phyloP scores from a whole-genome alignment of 495 filamentous ascomycete species.

The Penicillium salamii region DNA sequence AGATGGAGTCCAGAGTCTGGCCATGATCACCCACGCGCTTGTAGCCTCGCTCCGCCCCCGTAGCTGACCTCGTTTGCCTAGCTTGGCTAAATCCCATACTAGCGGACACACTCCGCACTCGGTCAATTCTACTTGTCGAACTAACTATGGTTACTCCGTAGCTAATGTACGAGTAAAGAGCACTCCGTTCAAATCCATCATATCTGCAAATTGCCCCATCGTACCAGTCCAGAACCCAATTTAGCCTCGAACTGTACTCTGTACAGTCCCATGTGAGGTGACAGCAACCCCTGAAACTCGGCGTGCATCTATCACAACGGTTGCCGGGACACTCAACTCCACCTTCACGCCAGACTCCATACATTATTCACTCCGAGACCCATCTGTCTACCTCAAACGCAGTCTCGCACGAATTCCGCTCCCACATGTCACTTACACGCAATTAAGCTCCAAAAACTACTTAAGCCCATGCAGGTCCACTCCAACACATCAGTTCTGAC shows the following conservation, averaged over 20 bases:
- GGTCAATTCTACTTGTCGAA: no score
- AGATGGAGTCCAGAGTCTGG: no score
- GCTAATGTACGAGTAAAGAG: no score
- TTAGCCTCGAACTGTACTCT: neutral
- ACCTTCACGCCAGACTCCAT: constrained; percentile 3
- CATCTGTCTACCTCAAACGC: constrained; percentile 4
- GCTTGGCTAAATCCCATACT: no score
- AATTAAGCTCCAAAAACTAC: constrained; percentile 2
- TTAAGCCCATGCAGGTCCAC: constrained; percentile 7
- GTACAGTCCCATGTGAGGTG: neutral
- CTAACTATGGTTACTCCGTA: no score
- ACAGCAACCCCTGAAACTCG: constrained; percentile 5
- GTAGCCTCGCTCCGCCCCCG: no score
- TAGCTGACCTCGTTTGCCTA: no score
- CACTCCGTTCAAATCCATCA: no score
- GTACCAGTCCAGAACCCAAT: neutral
- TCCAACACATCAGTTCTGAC: constrained; percentile 3
- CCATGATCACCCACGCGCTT: no score
- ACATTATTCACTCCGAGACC: constrained; percentile 7
- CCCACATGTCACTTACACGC: constrained; percentile 5
- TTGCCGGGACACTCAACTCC: constrained; percentile 9
- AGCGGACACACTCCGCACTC: no score
- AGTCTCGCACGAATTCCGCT: constrained; percentile 3
- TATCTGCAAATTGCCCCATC: neutral
- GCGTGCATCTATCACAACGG: constrained; percentile 6